Evolutionary conservation across 768 basidiomycete genomes (phyloP).

Genomic region (Melanogaster broomeanus): DNA sequence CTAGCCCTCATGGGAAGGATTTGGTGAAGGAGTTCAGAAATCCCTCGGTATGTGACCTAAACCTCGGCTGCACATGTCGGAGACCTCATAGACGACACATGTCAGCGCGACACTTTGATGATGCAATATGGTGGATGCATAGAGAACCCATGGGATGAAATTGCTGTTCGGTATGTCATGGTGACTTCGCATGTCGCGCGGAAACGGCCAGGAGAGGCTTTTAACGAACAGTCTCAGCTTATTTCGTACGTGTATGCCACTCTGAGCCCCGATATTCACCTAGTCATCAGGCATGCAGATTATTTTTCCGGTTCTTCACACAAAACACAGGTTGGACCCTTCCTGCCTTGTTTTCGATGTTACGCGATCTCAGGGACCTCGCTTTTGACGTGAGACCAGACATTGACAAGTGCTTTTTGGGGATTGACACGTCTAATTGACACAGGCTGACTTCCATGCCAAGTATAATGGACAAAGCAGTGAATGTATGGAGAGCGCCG

Average conservation of each 20-base stretch:
- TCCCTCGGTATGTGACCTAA: slow-evolving; percentile 40
- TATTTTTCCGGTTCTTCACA: slow-evolving; percentile 79
- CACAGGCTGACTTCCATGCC: slow-evolving; percentile 63
- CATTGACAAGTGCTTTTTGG: neutral
- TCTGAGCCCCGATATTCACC: neutral
- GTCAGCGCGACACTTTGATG: slow-evolving; percentile 19
- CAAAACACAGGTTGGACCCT: slow-evolving; percentile 86
- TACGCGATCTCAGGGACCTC: slow-evolving; percentile 81
- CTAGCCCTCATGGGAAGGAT: slow-evolving; percentile 76
- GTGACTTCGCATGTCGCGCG: slow-evolving; percentile 71
- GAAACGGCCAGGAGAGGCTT: slow-evolving; percentile 68
- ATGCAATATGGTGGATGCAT: slow-evolving; percentile 56
- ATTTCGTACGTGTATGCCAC: slow-evolving; percentile 60
- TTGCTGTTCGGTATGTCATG: slow-evolving; percentile 80
- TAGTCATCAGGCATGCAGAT: slow-evolving; percentile 37
- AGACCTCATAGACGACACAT: slow-evolving; percentile 37
- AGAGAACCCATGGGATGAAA: slow-evolving; percentile 81
- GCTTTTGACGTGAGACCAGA: slow-evolving; percentile 71
- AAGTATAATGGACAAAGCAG: slow-evolving; percentile 55
- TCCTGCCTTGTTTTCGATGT: slow-evolving; percentile 76
- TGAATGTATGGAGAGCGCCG: slow-evolving; percentile 84
- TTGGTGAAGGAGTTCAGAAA: slow-evolving; percentile 72
- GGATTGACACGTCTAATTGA: neutral
- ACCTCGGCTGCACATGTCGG: neutral
- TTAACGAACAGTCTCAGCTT: slow-evolving; percentile 76